phyloP scores from a whole-genome alignment of 2,329 filamentous ascomycete genomes.

The Trichoderma breve region DNA sequence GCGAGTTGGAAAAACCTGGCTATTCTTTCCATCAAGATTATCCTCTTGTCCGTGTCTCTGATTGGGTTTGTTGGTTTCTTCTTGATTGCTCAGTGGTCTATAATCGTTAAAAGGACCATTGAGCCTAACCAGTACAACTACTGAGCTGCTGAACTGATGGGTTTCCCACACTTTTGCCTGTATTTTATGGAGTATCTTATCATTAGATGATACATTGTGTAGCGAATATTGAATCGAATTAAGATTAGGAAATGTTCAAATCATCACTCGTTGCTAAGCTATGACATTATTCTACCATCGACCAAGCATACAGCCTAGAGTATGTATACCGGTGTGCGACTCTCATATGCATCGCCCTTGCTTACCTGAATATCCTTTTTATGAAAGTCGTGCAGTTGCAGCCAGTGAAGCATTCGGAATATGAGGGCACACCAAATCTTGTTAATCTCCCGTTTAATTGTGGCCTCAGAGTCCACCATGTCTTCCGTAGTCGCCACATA shows the following conservation, averaged over 20 bases:
- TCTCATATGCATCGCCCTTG: background rate
- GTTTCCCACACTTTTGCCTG: background rate
- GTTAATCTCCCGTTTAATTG: background rate
- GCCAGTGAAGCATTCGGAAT: background rate
- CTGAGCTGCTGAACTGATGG: background rate
- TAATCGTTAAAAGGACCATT: background rate
- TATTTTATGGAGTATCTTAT: background rate
- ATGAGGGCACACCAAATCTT: background rate
- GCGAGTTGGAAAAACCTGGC: slow-evolving; percentile 57
- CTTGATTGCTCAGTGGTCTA: background rate
- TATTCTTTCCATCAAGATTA: slow-evolving; percentile 72
- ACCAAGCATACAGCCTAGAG: background rate
- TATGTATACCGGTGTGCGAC: background rate
- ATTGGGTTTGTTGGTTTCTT: slow-evolving; percentile 22
- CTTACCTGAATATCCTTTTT: background rate
- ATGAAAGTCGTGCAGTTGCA: background rate
- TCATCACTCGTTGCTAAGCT: background rate
- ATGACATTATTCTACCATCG: background rate
- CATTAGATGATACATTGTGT: background rate
- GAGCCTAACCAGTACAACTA: background rate
- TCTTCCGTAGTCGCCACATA: background rate
- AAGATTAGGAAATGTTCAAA: background rate
- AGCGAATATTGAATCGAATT: background rate
- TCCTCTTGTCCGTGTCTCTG: slow-evolving; percentile 51
- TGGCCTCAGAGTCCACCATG: background rate